Evolutionary conservation across 257 asterid genomes (phyloP), one percentile per base, ranked within the genome.

Genomic region (Gentiana macrophylla): DNA sequence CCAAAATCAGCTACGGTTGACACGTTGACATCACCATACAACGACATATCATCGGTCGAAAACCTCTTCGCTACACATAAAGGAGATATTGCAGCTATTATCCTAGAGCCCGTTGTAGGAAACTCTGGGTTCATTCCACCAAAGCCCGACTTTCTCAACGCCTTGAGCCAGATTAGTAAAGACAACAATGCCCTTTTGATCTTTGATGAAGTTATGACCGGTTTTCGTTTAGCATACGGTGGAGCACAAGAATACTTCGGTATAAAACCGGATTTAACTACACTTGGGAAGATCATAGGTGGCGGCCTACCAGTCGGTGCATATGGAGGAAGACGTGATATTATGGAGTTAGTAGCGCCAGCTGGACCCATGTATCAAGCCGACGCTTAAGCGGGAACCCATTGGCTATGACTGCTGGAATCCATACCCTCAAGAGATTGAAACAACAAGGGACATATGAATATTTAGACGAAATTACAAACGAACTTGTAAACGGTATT

Each of bases 301-400:
- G 99, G 99, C 56, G 97, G 97, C 50, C 66, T 92, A 69, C 99
- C 99, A 2, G 99, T 92, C 45, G 99, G 99, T 10, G 99, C 99
- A 3, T 92, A 92, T 24, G 99, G 99, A 56, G 99, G 99, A 56
- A 79, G 94, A 67, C 74, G 92, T 63, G 99, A 88, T 45, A 92
- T 92, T 37, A 92, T 92, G 99, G 93, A 92, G 81, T 83, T 88
- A 94, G 99, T 92, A 60, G 99, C 99, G 7, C 99, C 99, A 32
- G 84, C 99, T 4, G 99, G 99, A 52, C 97, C 99, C 4, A 77
- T 92, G 97, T 92, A 92, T 62, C 99, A 92, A 58, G 99, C 99
- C 1, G 99, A 92, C 99, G 2, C 79, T 92, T 92, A 0, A 88
- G 97, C 52, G 99, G 99, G 45, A 92, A 92, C 75, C 99, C 99